phyloP scores from a whole-genome alignment of 2,329 filamentous ascomycete species.

The Xylogone sp. region DNA sequence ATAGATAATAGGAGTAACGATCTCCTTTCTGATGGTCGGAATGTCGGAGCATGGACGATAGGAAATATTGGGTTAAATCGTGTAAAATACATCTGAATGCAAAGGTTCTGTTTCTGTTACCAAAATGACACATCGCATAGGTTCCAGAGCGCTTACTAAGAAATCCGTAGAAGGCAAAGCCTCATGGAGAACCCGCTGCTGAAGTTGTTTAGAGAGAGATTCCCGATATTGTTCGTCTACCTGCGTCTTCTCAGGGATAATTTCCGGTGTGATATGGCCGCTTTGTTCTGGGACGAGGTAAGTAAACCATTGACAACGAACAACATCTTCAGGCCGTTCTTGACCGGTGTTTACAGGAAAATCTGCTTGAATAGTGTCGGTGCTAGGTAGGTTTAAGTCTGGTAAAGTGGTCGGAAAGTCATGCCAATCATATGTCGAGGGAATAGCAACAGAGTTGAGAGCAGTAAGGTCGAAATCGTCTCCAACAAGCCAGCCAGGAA shows the following conservation, averaged over 20 bases:
- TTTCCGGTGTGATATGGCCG: not conserved
- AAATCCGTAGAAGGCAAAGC: slow-evolving; percentile 1
- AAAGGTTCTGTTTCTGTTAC: slow-evolving; percentile 3
- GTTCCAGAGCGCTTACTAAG: not conserved
- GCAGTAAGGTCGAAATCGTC: not conserved
- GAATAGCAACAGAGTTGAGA: not conserved
- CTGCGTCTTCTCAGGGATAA: not conserved
- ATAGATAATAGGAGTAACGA: slow-evolving; percentile 12
- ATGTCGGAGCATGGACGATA: slow-evolving; percentile 12
- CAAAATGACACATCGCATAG: not conserved
- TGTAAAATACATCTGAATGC: slow-evolving; percentile 9
- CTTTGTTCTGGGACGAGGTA: not conserved
- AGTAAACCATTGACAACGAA: not conserved
- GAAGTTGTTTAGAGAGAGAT: not conserved
- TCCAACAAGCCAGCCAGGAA: not conserved
- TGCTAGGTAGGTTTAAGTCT: not conserved
- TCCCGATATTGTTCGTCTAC: slow-evolving; percentile 4
- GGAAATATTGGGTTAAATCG: slow-evolving; percentile 14
- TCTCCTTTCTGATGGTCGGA: slow-evolving; percentile 8
- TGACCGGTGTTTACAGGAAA: not conserved
- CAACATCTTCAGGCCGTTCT: not conserved
- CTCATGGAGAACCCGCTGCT: not conserved
- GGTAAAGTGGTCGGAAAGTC: not conserved
- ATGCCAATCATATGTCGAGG: not conserved
- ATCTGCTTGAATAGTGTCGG: not conserved